Base-by-base conservation (phyloP, 208 protist genomes). In the Leishmania braziliensis region DNA sequence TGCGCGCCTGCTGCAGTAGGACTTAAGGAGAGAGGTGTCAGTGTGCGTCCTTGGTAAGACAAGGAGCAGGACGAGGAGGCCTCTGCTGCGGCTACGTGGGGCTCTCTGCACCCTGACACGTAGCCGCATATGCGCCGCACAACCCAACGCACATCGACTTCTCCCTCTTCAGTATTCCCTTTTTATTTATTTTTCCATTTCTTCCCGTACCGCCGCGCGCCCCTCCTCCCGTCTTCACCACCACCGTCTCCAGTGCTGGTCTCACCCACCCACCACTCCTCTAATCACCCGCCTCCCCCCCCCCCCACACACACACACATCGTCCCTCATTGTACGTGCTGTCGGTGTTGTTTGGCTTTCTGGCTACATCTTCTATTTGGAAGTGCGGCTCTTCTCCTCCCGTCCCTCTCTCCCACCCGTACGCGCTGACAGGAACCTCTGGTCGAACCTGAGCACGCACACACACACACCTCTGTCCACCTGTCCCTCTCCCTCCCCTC, bases 181-280 rank as follows among this genome's bases (percentile, higher is more conserved):
- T 20, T 58, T 85, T 58, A 74, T 81, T 54, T 62, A 66, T 68
- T 51, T 78, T 53, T 63, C 74, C 62, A 54, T 56, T 75, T 29
- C 43, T 46, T 56, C 14, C 14, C 53, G 53, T 56, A 46, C 43
- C 43, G 43, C 43, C 43, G 4, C 10, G 26, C 26, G 26, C 2
- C 23, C 16, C 29, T 8, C 58, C 26, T 10, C 58, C 26, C 58
- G 16, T 46, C 43, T 46, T 46, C 58, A 63, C 58, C 58, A 63
- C 58, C 20, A 63, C 58, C 26, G 8, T 23, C 54, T 8, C 5
- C 54, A n/a, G 20, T 23, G 23, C 54, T 23, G 18, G 20, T 23
- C 54, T 23, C 5, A 10, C 54, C 54, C 54, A 58, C 54, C 20
- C 4, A 46, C 43, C 43, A 46, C 43, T 46, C 43, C 43, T 46